A percentile compares a stretch with the other conserved stretches of the same genome.
These are phyloP conservation scores for Moesziomyces aphidis DNA, from an alignment of 1,284 basidiomycete species.

Conservation along the genomic window DNA sequence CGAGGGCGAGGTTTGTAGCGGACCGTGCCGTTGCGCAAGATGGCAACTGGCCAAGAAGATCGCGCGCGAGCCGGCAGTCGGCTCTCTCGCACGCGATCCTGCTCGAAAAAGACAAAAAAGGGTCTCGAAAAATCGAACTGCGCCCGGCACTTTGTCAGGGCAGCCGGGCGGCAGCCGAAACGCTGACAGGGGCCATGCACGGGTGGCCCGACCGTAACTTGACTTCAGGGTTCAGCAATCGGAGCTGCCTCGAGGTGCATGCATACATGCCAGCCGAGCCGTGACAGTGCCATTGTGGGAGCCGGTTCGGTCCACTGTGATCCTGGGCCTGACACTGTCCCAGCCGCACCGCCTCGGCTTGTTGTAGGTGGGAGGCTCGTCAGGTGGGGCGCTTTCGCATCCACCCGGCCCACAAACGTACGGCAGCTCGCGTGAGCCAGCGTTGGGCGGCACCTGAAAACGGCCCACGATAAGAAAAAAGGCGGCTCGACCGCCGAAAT, in stretches of 20 bases:
- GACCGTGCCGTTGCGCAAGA: neutral
- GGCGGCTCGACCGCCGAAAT: no score
- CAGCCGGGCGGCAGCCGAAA: no score
- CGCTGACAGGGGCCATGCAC: neutral
- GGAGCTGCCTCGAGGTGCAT: neutral
- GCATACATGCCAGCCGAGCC: neutral
- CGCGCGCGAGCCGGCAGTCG: neutral
- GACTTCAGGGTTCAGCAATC: conserved; percentile 12
- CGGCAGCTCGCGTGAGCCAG: no score
- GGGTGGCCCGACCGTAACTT: conserved; percentile 9
- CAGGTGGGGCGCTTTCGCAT: neutral
- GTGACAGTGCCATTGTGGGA: neutral
- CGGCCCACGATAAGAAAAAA: no score
- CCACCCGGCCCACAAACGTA: no score
- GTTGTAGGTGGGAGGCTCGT: neutral
- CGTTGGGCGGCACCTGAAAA: no score
- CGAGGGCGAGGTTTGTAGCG: no score
- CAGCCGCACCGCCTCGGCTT: neutral
- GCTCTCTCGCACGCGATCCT: neutral
- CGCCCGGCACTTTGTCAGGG: no score
- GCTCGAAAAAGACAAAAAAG: neutral
- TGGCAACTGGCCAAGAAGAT: neutral
- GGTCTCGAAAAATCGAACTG: neutral
- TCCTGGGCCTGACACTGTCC: no score
- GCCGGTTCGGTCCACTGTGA: no score